Evolutionary conservation across 208 protist genomes (phyloP), one percentile per base, ranked within the genome.

Genomic region (Leishmania mexicana): DNA sequence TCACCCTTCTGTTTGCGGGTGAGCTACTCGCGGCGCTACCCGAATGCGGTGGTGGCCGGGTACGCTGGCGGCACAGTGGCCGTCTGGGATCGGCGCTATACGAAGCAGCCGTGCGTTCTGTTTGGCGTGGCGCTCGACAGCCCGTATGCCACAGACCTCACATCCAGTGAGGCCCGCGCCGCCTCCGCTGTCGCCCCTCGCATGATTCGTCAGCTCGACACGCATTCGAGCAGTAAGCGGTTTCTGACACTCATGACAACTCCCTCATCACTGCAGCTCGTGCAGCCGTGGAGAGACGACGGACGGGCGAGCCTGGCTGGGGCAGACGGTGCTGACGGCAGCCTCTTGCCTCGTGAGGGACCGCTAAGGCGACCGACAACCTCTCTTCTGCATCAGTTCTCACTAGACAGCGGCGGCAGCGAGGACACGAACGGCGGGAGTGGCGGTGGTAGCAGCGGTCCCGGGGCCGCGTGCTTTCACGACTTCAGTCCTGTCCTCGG

Each of bases 11-110:
- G 83, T 42, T 72, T 90, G 75, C 80, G 73, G 10, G 73, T 90
- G 42, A 76, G 86, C 67, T 94, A 94, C 84, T 88, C 90, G 28
- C 84, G 87, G n/a, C 90, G 93, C 19, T 96, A 93, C 74, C 83
- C 91, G 2, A 84, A 95, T 62, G 81, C 89, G 54, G 75, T 95
- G 10, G 84, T 91, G 65, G 88, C 88, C 2, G 93, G 89, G 38
- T 94, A 95, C 83, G 85, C 88, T 72, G 88, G 85, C 40, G 85
- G 84, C 40, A 76, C 85, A 11, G 92, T 89, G 21, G 86, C 90
- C 35, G 77, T 90, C 60, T 90, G 84, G 84, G 87, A 90, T 74
- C 60, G 79, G 45, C 87, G 87, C 42, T 78, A 81, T 76, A 53
- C 72, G 38, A 64, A 75, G 58, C 67, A 78, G 47, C 87, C 87